Percentiles rank a stretch among this genome's conserved stretches.
Conservation (phyloP, 148 eudicot genomes). For the Cornus kousa region DNA sequence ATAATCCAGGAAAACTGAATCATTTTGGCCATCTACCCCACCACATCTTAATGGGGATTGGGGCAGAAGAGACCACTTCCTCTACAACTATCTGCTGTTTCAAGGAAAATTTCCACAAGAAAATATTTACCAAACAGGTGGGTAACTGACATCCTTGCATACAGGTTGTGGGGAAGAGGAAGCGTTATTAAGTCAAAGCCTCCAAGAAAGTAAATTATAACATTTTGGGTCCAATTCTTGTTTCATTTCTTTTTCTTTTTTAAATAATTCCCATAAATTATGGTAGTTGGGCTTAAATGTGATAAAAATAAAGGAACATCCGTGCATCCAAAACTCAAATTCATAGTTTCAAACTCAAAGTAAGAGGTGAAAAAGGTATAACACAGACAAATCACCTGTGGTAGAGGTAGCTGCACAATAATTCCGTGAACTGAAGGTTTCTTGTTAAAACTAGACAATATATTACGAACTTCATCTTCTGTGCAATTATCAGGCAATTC, state of each 20-base stretch:
- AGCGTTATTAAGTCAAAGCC: too few species aligned
- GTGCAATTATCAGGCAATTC: constrained; percentile 55
- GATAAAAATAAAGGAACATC: too few species aligned
- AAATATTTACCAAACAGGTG: too few species aligned
- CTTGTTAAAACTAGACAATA: constrained; percentile 45
- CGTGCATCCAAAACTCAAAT: too few species aligned
- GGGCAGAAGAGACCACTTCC: neutral
- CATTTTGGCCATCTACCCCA: neutral
- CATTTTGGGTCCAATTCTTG: too few species aligned
- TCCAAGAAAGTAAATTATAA: too few species aligned
- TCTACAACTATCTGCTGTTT: neutral
- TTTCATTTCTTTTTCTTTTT: too few species aligned
- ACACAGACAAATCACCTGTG: constrained; percentile 42
- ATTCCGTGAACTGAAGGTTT: constrained; percentile 71
- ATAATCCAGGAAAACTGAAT: neutral
- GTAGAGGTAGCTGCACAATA: constrained; percentile 89
- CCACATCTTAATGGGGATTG: neutral
- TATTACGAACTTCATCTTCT: constrained; percentile 50
- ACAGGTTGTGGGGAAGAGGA: neutral
- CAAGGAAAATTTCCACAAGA: too few species aligned
- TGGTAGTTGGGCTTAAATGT: too few species aligned
- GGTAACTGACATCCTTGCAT: neutral
- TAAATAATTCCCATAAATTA: neutral
- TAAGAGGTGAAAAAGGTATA: neutral
- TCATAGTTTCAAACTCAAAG: too few species aligned